phyloP scores from a whole-genome alignment of 2,329 filamentous ascomycete species.

The Bipolaris zeicola region DNA sequence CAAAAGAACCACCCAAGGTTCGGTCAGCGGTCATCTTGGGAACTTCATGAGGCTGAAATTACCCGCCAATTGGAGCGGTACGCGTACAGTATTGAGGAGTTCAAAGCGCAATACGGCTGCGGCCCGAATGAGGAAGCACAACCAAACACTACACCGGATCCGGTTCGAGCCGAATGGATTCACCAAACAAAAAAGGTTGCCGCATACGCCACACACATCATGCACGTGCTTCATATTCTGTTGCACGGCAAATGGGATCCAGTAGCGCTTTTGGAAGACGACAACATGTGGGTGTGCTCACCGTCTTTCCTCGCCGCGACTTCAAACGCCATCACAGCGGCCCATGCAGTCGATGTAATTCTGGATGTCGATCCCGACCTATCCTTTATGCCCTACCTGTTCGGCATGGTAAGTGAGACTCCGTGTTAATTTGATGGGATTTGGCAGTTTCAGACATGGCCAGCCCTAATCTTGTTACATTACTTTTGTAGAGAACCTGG shows the following conservation, averaged over 20 bases:
- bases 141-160: conserved; percentile 42
- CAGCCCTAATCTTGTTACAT: background rate
- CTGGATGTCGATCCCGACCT: conserved; percentile 88
- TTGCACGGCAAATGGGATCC: conserved; percentile 94
- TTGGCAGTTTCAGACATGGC: background rate
- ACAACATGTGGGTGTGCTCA: conserved; percentile 91
- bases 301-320: conserved; percentile 85
- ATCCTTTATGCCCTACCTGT: conserved; percentile 96
- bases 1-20: conserved; percentile 87
- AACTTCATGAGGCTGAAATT: conserved; percentile 79
- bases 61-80: conserved; percentile 79
- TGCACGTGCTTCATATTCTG: conserved; percentile 91
- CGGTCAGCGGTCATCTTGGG: conserved; percentile 75
- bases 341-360: conserved; percentile 84
- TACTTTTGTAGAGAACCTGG: background rate
- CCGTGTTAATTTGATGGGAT: background rate
- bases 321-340: conserved; percentile 84
- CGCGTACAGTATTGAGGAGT: conserved; percentile 75
- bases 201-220: conserved; percentile 89
- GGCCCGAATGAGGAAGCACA: conserved; percentile 45
- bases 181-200: conserved; percentile 86
- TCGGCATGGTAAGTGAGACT: conserved; percentile 69
- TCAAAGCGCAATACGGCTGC: conserved; percentile 58
- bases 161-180: conserved; percentile 68
- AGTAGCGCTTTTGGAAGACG: conserved; percentile 85